Percentiles rank a stretch among this genome's conserved stretches.
Evolutionary conservation across 768 basidiomycete genomes (phyloP).

Genomic region (Mycena capillaripes): DNA sequence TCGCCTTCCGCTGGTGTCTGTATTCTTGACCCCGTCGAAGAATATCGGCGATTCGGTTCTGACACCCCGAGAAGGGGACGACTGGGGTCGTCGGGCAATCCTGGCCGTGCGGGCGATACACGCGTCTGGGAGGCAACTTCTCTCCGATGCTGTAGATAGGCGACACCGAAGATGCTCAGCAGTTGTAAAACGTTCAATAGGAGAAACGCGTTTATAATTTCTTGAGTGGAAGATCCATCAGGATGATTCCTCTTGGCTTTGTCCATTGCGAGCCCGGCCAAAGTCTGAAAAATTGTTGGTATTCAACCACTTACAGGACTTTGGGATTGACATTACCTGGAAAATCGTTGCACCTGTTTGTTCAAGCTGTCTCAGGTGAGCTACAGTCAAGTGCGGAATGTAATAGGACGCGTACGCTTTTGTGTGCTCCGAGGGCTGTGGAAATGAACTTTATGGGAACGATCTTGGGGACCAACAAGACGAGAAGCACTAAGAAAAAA

Average conservation of each 20-base stretch:
- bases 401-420: constrained; percentile 68
- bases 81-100: constrained; percentile 26
- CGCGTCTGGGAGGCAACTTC: constrained; percentile 32
- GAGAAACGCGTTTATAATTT: constrained; percentile 30
- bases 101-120: background rate
- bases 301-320: background rate
- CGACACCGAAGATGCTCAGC: constrained; percentile 62
- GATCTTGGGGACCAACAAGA: constrained; percentile 80
- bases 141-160: constrained; percentile 60
- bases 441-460: constrained; percentile 81
- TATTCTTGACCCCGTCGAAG: constrained; percentile 39
- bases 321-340: constrained; percentile 48
- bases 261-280: constrained; percentile 80
- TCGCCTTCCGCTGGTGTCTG: constrained; percentile 31
- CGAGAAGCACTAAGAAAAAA: constrained; percentile 69
- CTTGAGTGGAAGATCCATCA: constrained; percentile 34
- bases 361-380: constrained; percentile 66
- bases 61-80: constrained; percentile 25
- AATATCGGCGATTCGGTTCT: constrained; percentile 37
- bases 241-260: constrained; percentile 47
- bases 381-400: background rate
- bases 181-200: constrained; percentile 71
- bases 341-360: constrained; percentile 76
- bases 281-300: constrained; percentile 70
- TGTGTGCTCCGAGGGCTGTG: constrained; percentile 84